phyloP scores from a whole-genome alignment of 129 eudicot genomes.

The Centrapalus pauciflorus region DNA sequence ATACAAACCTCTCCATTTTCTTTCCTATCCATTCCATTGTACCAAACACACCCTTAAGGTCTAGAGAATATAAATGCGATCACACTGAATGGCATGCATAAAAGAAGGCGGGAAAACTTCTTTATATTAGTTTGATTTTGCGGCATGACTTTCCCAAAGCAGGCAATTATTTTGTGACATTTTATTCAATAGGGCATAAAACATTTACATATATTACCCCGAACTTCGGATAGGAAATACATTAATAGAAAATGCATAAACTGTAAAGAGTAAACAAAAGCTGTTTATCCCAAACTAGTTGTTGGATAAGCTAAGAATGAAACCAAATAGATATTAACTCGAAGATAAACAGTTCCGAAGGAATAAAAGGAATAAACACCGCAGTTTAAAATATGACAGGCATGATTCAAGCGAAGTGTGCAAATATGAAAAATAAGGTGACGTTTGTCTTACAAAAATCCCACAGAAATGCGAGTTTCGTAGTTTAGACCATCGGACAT shows the following conservation, averaged over 20 bases:
- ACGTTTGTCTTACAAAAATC: constrained; percentile 66
- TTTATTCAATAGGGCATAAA: not conserved
- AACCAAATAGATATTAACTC: not conserved
- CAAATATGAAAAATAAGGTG: not conserved
- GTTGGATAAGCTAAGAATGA: not conserved
- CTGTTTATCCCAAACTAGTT: not conserved
- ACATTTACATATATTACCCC: no score
- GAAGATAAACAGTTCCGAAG: not conserved
- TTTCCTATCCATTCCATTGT: no score
- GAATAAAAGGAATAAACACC: not conserved
- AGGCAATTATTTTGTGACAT: not conserved
- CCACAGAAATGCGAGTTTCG: constrained; percentile 74
- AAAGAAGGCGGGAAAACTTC: no score
- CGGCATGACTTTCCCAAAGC: not conserved
- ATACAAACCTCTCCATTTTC: no score
- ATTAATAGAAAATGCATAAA: no score
- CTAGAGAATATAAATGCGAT: no score
- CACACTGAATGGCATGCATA: no score
- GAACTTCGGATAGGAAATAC: no score
- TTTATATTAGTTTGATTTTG: not conserved
- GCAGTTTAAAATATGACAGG: not conserved
- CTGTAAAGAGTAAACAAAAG: not conserved
- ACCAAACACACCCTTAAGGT: no score
- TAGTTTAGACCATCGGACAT: constrained; percentile 88
- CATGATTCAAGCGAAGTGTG: not conserved